Evolutionary conservation across 371 early-diverging fungal genomes (phyloP), one percentile per base, ranked within the genome.

Genomic region (Mortierella sp.): DNA sequence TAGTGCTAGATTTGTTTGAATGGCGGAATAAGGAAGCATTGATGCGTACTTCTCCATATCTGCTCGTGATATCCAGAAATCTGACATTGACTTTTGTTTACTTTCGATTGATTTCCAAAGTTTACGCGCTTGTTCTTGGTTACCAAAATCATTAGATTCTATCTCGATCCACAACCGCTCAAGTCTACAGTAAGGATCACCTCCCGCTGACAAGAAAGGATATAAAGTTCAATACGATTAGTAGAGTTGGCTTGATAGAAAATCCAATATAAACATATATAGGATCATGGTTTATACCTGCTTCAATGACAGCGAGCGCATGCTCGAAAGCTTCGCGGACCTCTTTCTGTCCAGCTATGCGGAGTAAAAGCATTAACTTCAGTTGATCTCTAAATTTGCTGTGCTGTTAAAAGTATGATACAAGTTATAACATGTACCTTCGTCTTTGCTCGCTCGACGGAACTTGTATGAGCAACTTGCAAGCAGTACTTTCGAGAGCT

Each of bases 131-230:
- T 72, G 67, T 1, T 65, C 66, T 3, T 35, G 45, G 9, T 73
- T 57, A 15, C 66, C 79, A 12, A 68, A 47, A 1, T 9, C 22
- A 12, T 15, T 61, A 35, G 64, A 70, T 29, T 74, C 71, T 28
- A 80, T 47, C 17, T 80, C 75, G 31, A 80, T 74, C 80, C 80
- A 80, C 19, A 63, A 35, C 12, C 65, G 58, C 23, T 80, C 75
- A 8, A 80, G 53, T 26, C 56, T 67, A 49, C 62, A 80, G 42
- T 63, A 70, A 3, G 80, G 80, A 23, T 80, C 80, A 7, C 80
- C 80, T 0, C 80, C 80, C 26, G 71, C 80, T 73, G 70, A 40
- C 6, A 22, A 13, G 4, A 19, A 29, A 42, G 17, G 1, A 9
- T 1, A 12, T 19, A 51, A 13, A 28, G 19, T 42, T 63, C 31